Percentiles rank a stretch among this genome's conserved stretches.
These are phyloP conservation scores for Aureobasidium namibiae DNA, from an alignment of 2,329 filamentous ascomycete species.

Conservation along the genomic window DNA sequence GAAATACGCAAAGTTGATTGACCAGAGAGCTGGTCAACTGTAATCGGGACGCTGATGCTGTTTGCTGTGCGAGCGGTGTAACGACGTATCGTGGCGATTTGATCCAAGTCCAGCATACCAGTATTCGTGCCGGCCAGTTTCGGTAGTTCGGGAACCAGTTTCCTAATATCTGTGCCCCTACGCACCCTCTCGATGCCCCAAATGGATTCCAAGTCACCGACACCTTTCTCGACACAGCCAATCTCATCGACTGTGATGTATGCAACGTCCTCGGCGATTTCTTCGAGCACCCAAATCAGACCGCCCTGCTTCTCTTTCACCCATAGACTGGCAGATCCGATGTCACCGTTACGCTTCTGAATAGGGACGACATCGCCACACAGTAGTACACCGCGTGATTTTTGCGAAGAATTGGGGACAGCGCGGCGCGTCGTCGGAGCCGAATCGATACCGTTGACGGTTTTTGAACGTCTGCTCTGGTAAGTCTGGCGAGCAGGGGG, in stretches of 20 bases:
- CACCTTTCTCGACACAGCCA: slow-evolving; percentile 60
- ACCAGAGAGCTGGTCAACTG: slow-evolving; percentile 63
- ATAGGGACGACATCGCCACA: slow-evolving; percentile 99
- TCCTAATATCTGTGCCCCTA: slow-evolving; percentile 64
- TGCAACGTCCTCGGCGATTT: slow-evolving; percentile 91
- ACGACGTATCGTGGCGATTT: slow-evolving; percentile 62
- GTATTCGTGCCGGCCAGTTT: slow-evolving; percentile 63
- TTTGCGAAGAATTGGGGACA: slow-evolving; percentile 60
- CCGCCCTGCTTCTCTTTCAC: slow-evolving; percentile 95
- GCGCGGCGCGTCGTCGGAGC: slow-evolving; percentile 36
- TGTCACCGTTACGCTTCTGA: slow-evolving; percentile 85
- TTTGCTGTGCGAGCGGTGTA: slow-evolving; percentile 78
- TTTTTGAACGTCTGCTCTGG: slow-evolving; percentile 53
- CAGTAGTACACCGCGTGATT: slow-evolving; percentile 79
- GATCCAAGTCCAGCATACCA: slow-evolving; percentile 69
- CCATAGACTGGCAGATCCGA: slow-evolving; percentile 91
- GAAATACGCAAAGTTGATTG: slow-evolving; percentile 72
- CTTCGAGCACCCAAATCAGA: slow-evolving; percentile 94
- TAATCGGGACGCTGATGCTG: slow-evolving; percentile 74
- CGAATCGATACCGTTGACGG: slow-evolving; percentile 49
- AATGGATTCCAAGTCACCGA: slow-evolving; percentile 73
- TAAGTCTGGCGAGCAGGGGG: slow-evolving; percentile 53
- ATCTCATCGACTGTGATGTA: slow-evolving; percentile 69
- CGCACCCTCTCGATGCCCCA: slow-evolving; percentile 67
- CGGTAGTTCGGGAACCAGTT: slow-evolving; percentile 74